Conservation (phyloP, 192 early-diverging fungal species). For the Coemansia sp. region DNA sequence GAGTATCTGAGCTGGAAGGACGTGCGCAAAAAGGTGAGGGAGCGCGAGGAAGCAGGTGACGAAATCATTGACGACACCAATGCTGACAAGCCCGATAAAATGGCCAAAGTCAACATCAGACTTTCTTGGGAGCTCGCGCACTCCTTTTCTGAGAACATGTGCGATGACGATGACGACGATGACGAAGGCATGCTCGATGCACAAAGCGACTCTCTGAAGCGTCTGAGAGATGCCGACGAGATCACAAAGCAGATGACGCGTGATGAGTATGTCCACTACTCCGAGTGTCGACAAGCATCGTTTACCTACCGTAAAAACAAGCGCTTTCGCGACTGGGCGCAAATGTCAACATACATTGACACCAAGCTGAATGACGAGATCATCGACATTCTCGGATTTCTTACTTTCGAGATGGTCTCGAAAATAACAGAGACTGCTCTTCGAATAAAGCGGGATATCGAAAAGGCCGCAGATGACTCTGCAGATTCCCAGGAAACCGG, state of each 20-base stretch:
- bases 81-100: slow-evolving; percentile 57
- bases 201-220: slow-evolving; percentile 77
- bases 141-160: slow-evolving; percentile 71
- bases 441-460: slow-evolving; percentile 69
- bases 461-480: slow-evolving; percentile 49
- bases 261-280: slow-evolving; percentile 99
- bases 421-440: slow-evolving; percentile 87
- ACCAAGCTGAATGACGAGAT: slow-evolving; percentile 91
- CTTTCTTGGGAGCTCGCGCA: slow-evolving; percentile 93
- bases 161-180: slow-evolving; percentile 80
- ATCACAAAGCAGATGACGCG: slow-evolving; percentile 92
- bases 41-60: slow-evolving; percentile 61
- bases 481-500: slow-evolving; percentile 11
- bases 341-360: slow-evolving; percentile 85
- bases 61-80: slow-evolving; percentile 50
- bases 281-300: slow-evolving; percentile 96
- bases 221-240: slow-evolving; percentile 88
- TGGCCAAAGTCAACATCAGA: slow-evolving; percentile 72
- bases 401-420: slow-evolving; percentile 93
- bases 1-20: slow-evolving; percentile 96
- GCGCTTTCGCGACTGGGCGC: slow-evolving; percentile 93
- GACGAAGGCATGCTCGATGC: slow-evolving; percentile 92
- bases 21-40: slow-evolving; percentile 90
- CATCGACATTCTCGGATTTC: slow-evolving; percentile 94
- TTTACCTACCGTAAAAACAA: slow-evolving; percentile 95